These are phyloP conservation scores for Verticillium longisporum DNA, from an alignment of 2,329 filamentous ascomycete genomes.

Conservation along the genomic window DNA sequence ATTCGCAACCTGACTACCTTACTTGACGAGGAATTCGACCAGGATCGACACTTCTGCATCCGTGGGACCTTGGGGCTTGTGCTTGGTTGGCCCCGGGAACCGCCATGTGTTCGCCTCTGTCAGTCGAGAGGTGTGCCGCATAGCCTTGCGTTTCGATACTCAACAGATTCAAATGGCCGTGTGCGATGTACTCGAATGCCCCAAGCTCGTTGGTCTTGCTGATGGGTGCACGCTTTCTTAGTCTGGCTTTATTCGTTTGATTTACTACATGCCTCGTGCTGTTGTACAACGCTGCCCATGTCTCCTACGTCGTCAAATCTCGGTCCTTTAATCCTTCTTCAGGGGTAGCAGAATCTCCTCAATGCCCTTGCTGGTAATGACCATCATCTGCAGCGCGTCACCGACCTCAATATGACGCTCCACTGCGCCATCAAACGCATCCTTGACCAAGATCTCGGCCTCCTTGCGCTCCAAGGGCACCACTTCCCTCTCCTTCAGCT, in stretches of 20 bases:
- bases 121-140: background rate
- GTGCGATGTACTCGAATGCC: too few species aligned
- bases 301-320: background rate
- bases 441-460: constrained; percentile 84
- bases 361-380: constrained; percentile 82
- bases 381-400: constrained; percentile 91
- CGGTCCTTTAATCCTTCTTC: constrained; percentile 70
- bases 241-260: background rate
- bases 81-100: too few species aligned
- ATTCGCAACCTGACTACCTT: too few species aligned
- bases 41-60: too few species aligned
- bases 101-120: too few species aligned
- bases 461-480: constrained; percentile 64
- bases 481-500: constrained; percentile 63
- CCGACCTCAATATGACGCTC: constrained; percentile 99
- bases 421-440: constrained; percentile 96
- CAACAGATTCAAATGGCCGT: too few species aligned
- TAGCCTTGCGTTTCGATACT: too few species aligned
- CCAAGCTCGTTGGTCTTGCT: background rate
- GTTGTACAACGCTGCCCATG: constrained; percentile 7
- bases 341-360: constrained; percentile 76
- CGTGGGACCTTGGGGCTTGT: too few species aligned
- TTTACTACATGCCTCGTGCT: constrained; percentile 8
- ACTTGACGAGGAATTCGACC: too few species aligned
- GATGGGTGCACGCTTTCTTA: background rate